Percentiles rank a stretch among this genome's conserved stretches.
These are phyloP conservation scores for Silene conica DNA, from an alignment of 148 eudicot species.

Conservation along the genomic window DNA sequence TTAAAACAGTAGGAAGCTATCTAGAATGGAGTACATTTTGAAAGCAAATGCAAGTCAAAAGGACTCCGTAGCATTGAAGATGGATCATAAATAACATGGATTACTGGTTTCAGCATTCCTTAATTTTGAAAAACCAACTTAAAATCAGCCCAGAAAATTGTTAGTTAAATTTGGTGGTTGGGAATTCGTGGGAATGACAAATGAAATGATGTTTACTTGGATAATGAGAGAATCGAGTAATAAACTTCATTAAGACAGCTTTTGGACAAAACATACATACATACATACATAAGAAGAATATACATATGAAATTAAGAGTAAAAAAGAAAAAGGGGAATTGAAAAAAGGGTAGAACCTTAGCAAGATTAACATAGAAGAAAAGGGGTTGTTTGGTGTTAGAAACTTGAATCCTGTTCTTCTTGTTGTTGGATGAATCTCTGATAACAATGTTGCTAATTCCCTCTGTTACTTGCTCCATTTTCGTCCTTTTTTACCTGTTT, in stretches of 20 bases:
- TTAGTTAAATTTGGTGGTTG: not conserved
- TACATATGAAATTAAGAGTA: not conserved
- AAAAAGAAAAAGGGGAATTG: not conserved
- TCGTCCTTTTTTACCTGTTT: conserved; percentile 23
- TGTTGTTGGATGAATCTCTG: conserved; percentile 34
- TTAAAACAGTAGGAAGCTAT: not conserved
- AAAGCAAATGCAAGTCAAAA: not conserved
- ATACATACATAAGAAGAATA: too few species aligned
- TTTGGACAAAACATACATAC: too few species aligned
- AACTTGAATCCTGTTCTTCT: conserved; percentile 59
- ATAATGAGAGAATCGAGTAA: too few species aligned
- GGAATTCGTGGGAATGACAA: not conserved
- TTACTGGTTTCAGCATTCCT: not conserved
- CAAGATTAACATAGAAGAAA: conserved; percentile 68
- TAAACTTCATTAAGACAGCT: too few species aligned
- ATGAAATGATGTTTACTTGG: too few species aligned
- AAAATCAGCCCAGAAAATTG: not conserved
- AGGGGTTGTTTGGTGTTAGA: conserved; percentile 68
- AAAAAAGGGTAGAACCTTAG: conserved; percentile 38
- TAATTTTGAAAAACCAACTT: not conserved
- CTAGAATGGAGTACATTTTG: not conserved
- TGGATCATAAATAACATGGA: not conserved
- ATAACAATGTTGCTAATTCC: conserved; percentile 37
- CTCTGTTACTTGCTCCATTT: conserved; percentile 43
- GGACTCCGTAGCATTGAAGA: not conserved